Conservation (phyloP, 2,329 filamentous ascomycete genomes). For the Hypoxylon sp. region DNA sequence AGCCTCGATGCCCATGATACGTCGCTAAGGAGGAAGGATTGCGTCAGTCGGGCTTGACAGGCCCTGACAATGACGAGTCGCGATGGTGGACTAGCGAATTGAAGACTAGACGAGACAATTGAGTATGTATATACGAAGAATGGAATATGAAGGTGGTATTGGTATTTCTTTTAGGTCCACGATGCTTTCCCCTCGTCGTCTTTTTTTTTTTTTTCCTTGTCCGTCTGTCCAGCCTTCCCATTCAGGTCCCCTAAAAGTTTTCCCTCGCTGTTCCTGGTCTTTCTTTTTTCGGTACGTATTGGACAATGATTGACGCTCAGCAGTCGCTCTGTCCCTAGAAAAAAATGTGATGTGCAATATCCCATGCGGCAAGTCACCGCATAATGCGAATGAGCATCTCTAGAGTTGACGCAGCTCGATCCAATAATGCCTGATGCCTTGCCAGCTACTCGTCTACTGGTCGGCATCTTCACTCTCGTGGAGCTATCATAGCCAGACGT, state of each 20-base stretch:
- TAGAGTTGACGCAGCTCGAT: conserved; percentile 22
- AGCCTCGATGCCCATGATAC: conserved; percentile 44
- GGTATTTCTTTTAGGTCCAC: conserved; percentile 8
- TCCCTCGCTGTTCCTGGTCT: conserved; percentile 1
- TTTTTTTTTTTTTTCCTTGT: conserved; percentile 8
- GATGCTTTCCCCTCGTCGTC: conserved; percentile 15
- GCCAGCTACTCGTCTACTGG: conserved; percentile 17
- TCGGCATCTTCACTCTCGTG: conserved; percentile 17
- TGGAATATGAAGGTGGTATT: conserved; percentile 20
- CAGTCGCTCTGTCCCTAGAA: not conserved
- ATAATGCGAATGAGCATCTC: conserved; percentile 28
- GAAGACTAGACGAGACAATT: conserved; percentile 7
- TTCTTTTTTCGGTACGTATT: not conserved
- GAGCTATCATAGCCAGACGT: conserved; percentile 27
- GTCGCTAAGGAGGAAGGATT: conserved; percentile 22
- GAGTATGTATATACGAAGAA: conserved; percentile 10
- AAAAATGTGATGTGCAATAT: conserved; percentile 31
- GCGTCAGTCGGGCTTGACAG: conserved; percentile 18
- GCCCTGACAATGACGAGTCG: conserved; percentile 7
- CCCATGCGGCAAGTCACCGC: conserved; percentile 29
- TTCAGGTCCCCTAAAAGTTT: conserved; percentile 29
- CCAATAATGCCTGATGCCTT: conserved; percentile 21
- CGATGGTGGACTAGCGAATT: conserved; percentile 13
- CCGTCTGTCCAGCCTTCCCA: conserved; percentile 17
- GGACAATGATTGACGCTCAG: not conserved